Evolutionary conservation across 2,329 filamentous ascomycete species (phyloP).

Genomic region (Claviceps paspali): DNA sequence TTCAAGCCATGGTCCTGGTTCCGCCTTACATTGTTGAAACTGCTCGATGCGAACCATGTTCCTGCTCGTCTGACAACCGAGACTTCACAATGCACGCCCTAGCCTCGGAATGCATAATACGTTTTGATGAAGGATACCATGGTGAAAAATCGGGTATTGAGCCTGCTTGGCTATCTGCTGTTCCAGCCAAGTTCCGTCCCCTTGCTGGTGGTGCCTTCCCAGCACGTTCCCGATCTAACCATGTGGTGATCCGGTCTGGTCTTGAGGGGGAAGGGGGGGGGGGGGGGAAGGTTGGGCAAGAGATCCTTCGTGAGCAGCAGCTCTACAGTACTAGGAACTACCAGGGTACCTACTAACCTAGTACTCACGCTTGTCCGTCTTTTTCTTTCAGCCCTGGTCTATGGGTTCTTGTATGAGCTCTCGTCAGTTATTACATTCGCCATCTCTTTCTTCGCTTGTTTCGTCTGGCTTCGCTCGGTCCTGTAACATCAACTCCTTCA

Average conservation of each 20-base stretch:
- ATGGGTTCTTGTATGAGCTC: neutral
- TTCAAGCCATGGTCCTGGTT: neutral
- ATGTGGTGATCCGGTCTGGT: neutral
- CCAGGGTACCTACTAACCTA: no score
- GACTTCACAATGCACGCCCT: neutral
- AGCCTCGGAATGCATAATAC: neutral
- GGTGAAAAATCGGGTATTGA: neutral
- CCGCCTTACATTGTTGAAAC: neutral
- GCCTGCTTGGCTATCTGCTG: neutral
- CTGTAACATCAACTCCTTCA: neutral
- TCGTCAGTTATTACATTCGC: neutral
- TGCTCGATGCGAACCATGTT: neutral
- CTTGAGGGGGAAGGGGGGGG: no score
- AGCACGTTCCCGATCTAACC: neutral
- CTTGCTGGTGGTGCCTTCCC: neutral
- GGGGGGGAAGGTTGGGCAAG: no score
- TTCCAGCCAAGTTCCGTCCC: neutral
- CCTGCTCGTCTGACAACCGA: neutral
- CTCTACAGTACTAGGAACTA: no score
- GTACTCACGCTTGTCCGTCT: neutral
- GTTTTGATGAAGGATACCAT: neutral
- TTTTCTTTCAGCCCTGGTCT: neutral
- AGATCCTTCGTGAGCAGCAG: neutral
- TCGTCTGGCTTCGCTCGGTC: neutral
- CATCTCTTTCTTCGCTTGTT: no score